A percentile compares a stretch with the other conserved stretches of the same genome.
phyloP scores from a whole-genome alignment of 495 filamentous ascomycete species.

The Hypoxylon rickii region DNA sequence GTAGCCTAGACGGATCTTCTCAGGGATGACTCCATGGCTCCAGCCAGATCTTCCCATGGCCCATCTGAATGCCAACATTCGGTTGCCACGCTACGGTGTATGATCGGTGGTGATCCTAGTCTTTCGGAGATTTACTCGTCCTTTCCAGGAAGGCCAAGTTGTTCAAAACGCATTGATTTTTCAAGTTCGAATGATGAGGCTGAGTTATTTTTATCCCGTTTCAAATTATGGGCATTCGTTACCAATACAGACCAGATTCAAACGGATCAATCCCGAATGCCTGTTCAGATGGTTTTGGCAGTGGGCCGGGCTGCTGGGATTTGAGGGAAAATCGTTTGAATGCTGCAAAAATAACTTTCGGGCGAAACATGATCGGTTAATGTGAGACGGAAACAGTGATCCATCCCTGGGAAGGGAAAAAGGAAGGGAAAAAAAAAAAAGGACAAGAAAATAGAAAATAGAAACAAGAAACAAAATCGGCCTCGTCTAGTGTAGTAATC shows the following conservation, averaged over 20 bases:
- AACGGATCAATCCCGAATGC: neutral
- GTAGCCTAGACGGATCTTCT: neutral
- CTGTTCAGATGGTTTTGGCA: neutral
- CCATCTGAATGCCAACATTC: too few relatives aligned
- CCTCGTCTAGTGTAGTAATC: too few relatives aligned
- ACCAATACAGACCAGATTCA: too few relatives aligned
- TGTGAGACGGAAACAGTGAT: neutral
- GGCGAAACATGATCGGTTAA: neutral
- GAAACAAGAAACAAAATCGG: neutral
- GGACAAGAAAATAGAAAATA: neutral
- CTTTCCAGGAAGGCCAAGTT: constrained; percentile 10
- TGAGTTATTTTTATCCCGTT: neutral
- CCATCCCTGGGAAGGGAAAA: too few relatives aligned
- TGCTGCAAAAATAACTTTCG: neutral
- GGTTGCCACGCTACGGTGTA: constrained; percentile 3
- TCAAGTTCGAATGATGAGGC: neutral
- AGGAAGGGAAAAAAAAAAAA: neutral
- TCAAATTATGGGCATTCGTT: neutral
- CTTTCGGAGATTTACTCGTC: constrained; percentile 4
- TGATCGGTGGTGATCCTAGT: neutral
- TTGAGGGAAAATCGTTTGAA: neutral
- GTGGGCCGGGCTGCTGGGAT: neutral
- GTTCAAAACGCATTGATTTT: constrained; percentile 6
- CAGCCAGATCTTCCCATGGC: constrained; percentile 5
- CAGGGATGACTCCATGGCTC: neutral